Base-by-base conservation (phyloP, 352 stramenopile genomes). In the Phytophthora crassamura region DNA sequence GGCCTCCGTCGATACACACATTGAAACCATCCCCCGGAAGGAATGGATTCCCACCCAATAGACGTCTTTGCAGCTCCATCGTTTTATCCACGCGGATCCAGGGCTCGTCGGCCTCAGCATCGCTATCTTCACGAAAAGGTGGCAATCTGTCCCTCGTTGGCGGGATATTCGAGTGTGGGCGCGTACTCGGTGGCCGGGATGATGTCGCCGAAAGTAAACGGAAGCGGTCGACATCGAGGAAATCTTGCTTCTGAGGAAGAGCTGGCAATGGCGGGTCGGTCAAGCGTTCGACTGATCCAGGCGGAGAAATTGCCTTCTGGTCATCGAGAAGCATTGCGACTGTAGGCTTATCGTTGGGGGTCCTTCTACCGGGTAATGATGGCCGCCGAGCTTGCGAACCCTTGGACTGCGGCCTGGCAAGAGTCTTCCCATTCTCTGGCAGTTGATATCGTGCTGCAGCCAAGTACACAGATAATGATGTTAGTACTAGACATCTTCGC, bases 11-110 rank as follows among this genome's bases (percentile, higher is more conserved):
- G 14, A 97, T 52, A 39, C 82, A 91, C 7, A 97, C 67, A 43
- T 97, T 78, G 41, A 97, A 90, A 0, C 79, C 90, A 49, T 97
- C 89, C 1, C 77, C 83, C 34, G 66, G 39, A 7, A 82, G 65
- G 45, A 95, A 95, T 2, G 71, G 22, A n/a, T 38, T 64, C 15
- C 55, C 55, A n/a, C 64, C 41, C n/a, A 72, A 38, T 2, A 71
- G 12, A 10, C 57, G 67, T 9, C 71, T 47, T 30, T 67, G 57
- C 0, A 71, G 51, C 53, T 87, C 77, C 0, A 51, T 8, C 9
- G 35, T 49, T 3, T 83, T 72, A 46, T 88, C 81, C n/a, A 84
- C 68, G 34, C 49, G 49, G 14, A 86, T 67, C 77, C 75, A 84
- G 35, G 69, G 41, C 22, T 41, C 25, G 20, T 72, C 42, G 41